Evolutionary conservation across 208 protist species (phyloP), one percentile per base, ranked within the genome.

Genomic region (Wallacemonas sp.): DNA sequence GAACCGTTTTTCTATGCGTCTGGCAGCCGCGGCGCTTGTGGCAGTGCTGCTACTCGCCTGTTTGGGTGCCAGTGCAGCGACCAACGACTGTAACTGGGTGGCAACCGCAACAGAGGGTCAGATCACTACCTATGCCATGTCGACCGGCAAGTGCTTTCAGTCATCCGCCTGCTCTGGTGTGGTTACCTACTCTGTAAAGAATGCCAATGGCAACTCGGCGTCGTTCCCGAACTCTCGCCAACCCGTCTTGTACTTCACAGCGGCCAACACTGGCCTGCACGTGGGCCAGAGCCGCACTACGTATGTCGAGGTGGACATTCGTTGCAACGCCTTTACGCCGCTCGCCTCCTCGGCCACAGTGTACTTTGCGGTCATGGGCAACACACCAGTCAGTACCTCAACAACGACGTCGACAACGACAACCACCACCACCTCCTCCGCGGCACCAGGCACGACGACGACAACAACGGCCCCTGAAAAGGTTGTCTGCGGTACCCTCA

Each of bases 311-410:
- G 9, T 93, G 19, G 52, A 30, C 19, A 72, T 89, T 21, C 42
- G 62, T 48, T 93, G 84, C 62, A 71, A 82, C 71, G 70, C 63
- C n/a, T 67, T 75, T 58, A 86, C 68, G 0, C 32, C 63, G 4
- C 34, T 91, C 5, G 85, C 79, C 53, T 36, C 70, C 3, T 68
- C 29, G 29, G 65, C 73, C 12, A 30, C 38, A 9, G 79, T 87
- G 27, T 82, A 81, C 67, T 83, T 81, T 59, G 53, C 65, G 27
- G 66, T 92, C 2, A n/a, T 57, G 19, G 57, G 44, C 0, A 50
- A 61, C 10, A 50, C 37, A 9, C 38, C 50, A 5, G 68, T 60
- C 9, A 79, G 60, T 19, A 75, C 63, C 17, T 66, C 74, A 1
- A 74, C 75, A 5, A 81, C 62, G 10, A 57, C 78, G 27, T 70